Evolutionary conservation across 1,139 yeast genomes (phyloP).

Genomic region (Blastobotrys illinoisensis): DNA sequence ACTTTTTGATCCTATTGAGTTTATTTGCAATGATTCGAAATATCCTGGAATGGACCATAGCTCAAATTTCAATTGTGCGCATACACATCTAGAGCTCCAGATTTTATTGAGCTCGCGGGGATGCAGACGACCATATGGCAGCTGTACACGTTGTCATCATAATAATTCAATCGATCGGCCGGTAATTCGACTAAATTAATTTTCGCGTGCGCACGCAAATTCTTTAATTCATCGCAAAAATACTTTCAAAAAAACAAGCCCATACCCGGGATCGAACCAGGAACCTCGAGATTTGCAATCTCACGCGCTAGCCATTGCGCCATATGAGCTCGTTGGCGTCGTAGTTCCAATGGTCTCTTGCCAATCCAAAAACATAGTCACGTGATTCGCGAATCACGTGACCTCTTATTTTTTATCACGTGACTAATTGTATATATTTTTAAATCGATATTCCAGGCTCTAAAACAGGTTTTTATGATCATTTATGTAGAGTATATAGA

Average conservation of each 20-base stretch:
- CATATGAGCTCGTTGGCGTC: background rate
- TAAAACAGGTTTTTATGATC: too few relatives aligned
- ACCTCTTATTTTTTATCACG: too few relatives aligned
- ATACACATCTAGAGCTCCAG: too few relatives aligned
- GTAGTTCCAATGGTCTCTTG: background rate
- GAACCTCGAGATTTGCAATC: constrained; percentile 13
- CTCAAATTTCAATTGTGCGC: too few relatives aligned
- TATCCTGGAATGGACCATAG: background rate
- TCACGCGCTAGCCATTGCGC: constrained; percentile 12
- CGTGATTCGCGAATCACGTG: background rate
- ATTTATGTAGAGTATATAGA: too few relatives aligned
- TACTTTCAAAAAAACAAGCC: constrained; percentile 1
- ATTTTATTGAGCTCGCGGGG: too few relatives aligned
- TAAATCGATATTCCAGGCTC: too few relatives aligned
- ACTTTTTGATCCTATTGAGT: background rate
- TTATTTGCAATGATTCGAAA: background rate
- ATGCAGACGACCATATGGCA: too few relatives aligned
- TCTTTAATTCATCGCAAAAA: background rate
- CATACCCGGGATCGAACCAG: constrained; percentile 14
- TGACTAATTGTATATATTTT: too few relatives aligned
- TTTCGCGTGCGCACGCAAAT: background rate
- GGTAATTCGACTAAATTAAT: too few relatives aligned
- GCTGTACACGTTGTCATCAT: too few relatives aligned
- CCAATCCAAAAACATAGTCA: background rate
- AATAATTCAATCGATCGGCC: too few relatives aligned